Evolutionary conservation across 2,329 filamentous ascomycete species (phyloP), one percentile per base, ranked within the genome.

Genomic region (Aureobasidium namibiae): DNA sequence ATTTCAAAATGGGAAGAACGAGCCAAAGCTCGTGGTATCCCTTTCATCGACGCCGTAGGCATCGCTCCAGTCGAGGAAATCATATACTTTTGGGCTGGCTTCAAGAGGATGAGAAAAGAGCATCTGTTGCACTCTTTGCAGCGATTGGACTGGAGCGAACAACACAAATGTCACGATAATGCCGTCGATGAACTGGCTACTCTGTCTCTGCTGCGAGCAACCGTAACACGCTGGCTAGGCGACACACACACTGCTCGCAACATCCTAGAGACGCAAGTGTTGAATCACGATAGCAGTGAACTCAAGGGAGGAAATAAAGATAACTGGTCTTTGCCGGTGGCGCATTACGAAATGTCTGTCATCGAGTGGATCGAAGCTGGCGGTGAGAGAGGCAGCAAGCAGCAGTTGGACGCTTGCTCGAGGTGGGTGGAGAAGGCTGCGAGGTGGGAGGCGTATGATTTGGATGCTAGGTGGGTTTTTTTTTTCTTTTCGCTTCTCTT

Each of bases 81-180:
- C 88, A 86, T 88, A 13, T 95, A 92, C 71, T 84, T 97, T 66
- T 97, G 92, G 92, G 92, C 90, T 68, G 92, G 92, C 0, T 85
- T 84, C 66, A 92, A 89, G 73, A 84, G 90, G 58, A 95, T 96
- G 89, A 77, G 81, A 2, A 66, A 74, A 0, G 74, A 75, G 0
- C 82, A 92, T 61, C 76, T 96, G 14, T 76, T 87, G 49, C 83
- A 82, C 0, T 76, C 74, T 6, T 63, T 70, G 0, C 75, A 78
- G 44, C 71, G 70, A 0, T 65, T 77, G 0, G 70, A 69, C 1
- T 76, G 75, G 65, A 77, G 84, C 24, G 73, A 77, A 66, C 78
- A 78, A 36, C 78, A 82, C 13, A 84, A 87, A 61, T 84, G 70
- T 34, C 79, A 80, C 60, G 72, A 74, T 36, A 82, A 85, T 64